These are phyloP conservation scores for Calonectria multiphialidica DNA, from an alignment of 2,329 filamentous ascomycete species.

Conservation along the genomic window DNA sequence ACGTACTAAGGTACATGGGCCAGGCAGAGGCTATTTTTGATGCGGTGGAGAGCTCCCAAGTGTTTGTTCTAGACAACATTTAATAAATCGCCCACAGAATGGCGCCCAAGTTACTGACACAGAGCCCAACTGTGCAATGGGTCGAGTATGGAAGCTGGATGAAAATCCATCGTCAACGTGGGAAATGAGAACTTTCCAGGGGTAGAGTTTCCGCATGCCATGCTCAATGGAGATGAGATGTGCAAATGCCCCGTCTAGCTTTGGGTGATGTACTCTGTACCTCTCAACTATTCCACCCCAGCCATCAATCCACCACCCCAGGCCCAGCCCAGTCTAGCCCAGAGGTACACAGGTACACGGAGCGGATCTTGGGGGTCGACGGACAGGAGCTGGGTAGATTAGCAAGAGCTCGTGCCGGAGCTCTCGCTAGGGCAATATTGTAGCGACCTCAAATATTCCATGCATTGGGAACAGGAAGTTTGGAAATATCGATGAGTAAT, in stretches of 20 bases:
- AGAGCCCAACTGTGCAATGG: neutral
- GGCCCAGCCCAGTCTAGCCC: constrained; percentile 2
- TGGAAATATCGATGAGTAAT: neutral
- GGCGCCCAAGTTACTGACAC: neutral
- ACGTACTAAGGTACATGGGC: neutral
- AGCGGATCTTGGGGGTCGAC: neutral
- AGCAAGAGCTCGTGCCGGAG: neutral
- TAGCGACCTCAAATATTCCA: neutral
- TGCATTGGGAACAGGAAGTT: neutral
- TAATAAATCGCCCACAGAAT: neutral
- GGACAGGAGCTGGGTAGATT: neutral
- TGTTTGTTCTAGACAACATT: neutral
- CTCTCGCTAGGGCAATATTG: neutral
- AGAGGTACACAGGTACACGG: neutral
- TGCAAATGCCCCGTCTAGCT: neutral
- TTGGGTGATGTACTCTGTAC: neutral
- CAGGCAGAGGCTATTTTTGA: neutral
- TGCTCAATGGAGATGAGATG: constrained; percentile 18
- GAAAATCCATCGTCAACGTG: neutral
- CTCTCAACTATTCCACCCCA: neutral
- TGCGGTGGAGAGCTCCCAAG: neutral
- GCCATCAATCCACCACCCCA: constrained; percentile 11
- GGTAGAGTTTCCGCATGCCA: constrained; percentile 6
- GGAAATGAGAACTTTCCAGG: constrained; percentile 23
- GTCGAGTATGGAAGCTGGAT: neutral